Base-by-base conservation (phyloP, 768 basidiomycete genomes). In the Hortiboletus campestris region DNA sequence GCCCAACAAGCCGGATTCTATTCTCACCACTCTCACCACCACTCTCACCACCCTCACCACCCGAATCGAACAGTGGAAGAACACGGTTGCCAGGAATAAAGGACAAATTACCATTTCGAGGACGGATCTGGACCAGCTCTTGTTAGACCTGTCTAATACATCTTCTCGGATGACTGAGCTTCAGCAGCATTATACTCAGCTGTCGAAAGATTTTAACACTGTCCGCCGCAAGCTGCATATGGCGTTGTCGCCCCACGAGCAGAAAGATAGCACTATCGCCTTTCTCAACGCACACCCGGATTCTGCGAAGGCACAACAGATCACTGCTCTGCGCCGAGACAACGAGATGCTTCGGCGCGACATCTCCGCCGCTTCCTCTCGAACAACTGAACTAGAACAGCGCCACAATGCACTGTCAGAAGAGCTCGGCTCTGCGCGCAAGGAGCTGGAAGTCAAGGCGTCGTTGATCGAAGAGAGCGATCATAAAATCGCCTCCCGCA, bases 111-210 rank as follows among this genome's bases (percentile, higher is more conserved):
- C 19, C 8, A 40, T 61, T 49, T 48, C 46, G 20, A 31, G 2
- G 41, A 44, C 38, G 28, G 58, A 61, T 12, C 39, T 61, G 22
- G 53, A 60, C 14, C 46, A 32, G 9, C 28, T 60, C 46, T 47
- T 46, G 22, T 36, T 17, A 4, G 40, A 53, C 1, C 12, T 61
- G 7, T 46, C 60, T 28, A 20, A 8, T 13, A 43, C 60, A 1
- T 46, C 50, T 8, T 46, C 54, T 19, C 43, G 25, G 14, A n/a
- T 56, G 34, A 17, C 17, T 9, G 44, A 35, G 28, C 20, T 61
- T 28, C 58, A 44, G 35, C 20, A 39, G 40, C 34, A 46, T n/a
- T 48, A 47, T n/a, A 20, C 10, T 6, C 16, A 34, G 12, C 11
- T 56, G 17, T 61, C 28, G 13, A 38, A 10, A 17, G 13, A 43